Evolutionary conservation across 2,329 filamentous ascomycete species (phyloP), one percentile per base, ranked within the genome.

Genomic region (Tolypocladium ophioglossoides): DNA sequence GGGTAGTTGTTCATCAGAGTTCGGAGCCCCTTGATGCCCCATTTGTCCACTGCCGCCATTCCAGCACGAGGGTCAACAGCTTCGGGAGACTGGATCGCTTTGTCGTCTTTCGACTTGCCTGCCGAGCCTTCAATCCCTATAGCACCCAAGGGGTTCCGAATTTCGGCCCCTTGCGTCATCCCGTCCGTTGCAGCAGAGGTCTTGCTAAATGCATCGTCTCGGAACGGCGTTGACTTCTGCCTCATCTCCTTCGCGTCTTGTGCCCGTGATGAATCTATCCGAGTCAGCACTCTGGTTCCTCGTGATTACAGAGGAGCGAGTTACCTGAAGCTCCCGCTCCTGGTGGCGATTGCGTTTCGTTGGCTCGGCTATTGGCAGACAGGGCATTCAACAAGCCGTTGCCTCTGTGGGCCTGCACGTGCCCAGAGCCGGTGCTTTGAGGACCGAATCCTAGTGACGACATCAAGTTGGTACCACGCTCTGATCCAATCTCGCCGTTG

Each of bases 341-440:
- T 51, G 75, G 72, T 2, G 79, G 75, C 38, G 79, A 76, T 54
- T 77, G 75, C 50, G 61, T 63, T 49, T 83, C 77, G 47, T 70
- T 69, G 38, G 74, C 67, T 53, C 80, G 73, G 55, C 70, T 77
- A 57, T 78, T 84, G 6, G 80, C 80, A 46, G 82, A 83, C n/a
- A 86, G 68, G 4, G 82, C 83, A 62, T 83, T 85, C 48, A 86
- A 68, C 40, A 86, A 71, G 10, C 82, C 82, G 62, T 86, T 86
- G 14, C 78, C 81, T 54, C 80, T 72, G 54, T 70, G 75, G 41
- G 69, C 67, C 54, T 73, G 73, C 52, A 72, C 63, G 22, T 61
- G 59, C 40, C 60, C 63, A 32, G 66, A 58, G 5, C 70, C 66
- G 51, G 70, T 69, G 27, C 68, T 69, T 58, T 78, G 78, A 24